phyloP scores from a whole-genome alignment of 2,329 filamentous ascomycete species.

The Fusarium sp. region DNA sequence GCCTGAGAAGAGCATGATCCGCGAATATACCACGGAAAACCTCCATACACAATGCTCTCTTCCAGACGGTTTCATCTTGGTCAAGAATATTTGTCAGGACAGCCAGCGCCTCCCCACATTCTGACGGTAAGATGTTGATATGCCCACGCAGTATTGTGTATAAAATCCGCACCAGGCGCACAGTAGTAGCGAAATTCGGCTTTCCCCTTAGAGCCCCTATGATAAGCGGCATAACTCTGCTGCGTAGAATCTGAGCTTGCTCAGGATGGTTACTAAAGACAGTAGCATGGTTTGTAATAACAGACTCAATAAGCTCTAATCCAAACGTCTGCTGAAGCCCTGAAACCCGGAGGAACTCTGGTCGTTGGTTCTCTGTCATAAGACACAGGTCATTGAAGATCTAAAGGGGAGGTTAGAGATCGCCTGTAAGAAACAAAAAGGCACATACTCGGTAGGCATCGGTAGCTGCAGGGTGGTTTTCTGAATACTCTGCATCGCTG shows the following conservation, averaged over 20 bases:
- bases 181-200: conserved; percentile 83
- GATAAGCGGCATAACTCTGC: conserved; percentile 85
- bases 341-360: conserved; percentile 84
- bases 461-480: conserved; percentile 80
- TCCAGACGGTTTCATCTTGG: conserved; percentile 87
- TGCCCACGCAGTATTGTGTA: conserved; percentile 85
- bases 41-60: conserved; percentile 90
- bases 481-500: conserved; percentile 72
- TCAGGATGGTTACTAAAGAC: conserved; percentile 85
- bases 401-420: conserved; percentile 54
- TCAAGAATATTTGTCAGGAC: conserved; percentile 89
- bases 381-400: conserved; percentile 92
- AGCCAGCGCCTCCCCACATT: conserved; percentile 86
- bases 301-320: conserved; percentile 90
- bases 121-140: conserved; percentile 77
- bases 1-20: conserved; percentile 81
- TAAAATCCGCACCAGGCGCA: conserved; percentile 85
- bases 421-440: not conserved
- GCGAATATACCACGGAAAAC: conserved; percentile 88
- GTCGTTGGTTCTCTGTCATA: conserved; percentile 84
- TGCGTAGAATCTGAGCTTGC: conserved; percentile 81
- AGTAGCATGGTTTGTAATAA: conserved; percentile 85
- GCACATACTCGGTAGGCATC: conserved; percentile 80
- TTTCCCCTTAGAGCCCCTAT: conserved; percentile 83
- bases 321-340: conserved; percentile 85